A percentile compares a stretch with the other conserved stretches of the same genome.
Evolutionary conservation across 1,139 yeast species (phyloP).

Genomic region (Pichia sp.): DNA sequence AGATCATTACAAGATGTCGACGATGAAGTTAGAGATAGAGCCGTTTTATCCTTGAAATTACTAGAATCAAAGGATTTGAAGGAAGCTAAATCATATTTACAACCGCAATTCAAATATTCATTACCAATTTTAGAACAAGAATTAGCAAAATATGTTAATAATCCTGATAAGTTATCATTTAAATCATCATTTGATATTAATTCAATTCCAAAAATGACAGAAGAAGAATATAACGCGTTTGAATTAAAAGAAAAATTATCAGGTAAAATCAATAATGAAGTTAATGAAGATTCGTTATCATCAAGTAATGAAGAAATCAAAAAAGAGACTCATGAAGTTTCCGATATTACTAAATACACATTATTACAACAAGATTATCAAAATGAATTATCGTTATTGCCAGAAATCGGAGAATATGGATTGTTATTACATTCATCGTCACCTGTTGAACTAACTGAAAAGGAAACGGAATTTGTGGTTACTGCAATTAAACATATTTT

Average conservation of each 20-base stretch:
- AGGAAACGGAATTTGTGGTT: conserved; percentile 91
- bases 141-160: conserved; percentile 63
- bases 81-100: conserved; percentile 47
- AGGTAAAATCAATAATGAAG: conserved; percentile 9
- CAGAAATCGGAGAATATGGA: conserved; percentile 70
- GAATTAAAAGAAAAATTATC: conserved; percentile 43
- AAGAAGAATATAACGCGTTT: conserved; percentile 57
- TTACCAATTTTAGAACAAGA: conserved; percentile 71
- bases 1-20: conserved; percentile 86
- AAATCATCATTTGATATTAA: conserved; percentile 63
- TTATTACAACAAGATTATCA: conserved; percentile 56
- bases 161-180: conserved; percentile 50
- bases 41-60: conserved; percentile 74
- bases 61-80: conserved; percentile 41
- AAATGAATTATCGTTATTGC: conserved; percentile 57
- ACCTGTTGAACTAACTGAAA: conserved; percentile 72
- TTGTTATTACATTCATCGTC: conserved; percentile 65
- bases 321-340: conserved; percentile 19
- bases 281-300: not conserved
- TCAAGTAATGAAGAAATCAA: not conserved
- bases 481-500: conserved; percentile 78
- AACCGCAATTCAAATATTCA: conserved; percentile 66
- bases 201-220: conserved; percentile 54
- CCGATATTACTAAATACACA: conserved; percentile 31
- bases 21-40: conserved; percentile 98